These are phyloP conservation scores for Debaryomyces castellii DNA, from an alignment of 805 yeast genomes.

Conservation along the genomic window DNA sequence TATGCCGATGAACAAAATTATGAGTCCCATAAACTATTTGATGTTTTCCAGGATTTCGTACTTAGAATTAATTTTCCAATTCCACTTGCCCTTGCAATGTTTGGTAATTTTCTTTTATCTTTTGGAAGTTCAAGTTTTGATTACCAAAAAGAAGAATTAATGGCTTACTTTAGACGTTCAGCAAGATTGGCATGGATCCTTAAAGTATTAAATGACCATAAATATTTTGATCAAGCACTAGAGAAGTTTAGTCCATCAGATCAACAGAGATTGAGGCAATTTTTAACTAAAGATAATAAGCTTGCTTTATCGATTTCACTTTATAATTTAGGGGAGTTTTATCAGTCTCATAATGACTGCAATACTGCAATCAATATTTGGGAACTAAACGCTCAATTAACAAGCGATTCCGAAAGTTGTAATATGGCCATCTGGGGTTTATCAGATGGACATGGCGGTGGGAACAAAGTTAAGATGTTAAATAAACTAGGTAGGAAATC, in stretches of 20 bases:
- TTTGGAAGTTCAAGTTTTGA: constrained; percentile 15
- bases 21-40: constrained; percentile 15
- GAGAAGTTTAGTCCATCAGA: not conserved
- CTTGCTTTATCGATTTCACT: constrained; percentile 7
- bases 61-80: constrained; percentile 13
- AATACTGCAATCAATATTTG: constrained; percentile 19
- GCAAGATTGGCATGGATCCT: constrained; percentile 18
- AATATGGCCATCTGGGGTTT: constrained; percentile 22
- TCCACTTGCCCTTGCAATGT: constrained; percentile 25
- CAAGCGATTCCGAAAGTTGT: constrained; percentile 19
- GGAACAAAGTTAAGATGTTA: constrained; percentile 16
- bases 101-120: constrained; percentile 23
- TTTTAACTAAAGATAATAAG: constrained; percentile 1
- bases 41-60: constrained; percentile 15
- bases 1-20: constrained; percentile 13
- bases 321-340: constrained; percentile 18
- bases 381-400: constrained; percentile 21
- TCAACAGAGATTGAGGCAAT: constrained; percentile 1
- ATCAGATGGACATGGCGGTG: constrained; percentile 19
- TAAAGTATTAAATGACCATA: constrained; percentile 6
- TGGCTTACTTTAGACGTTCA: constrained; percentile 19
- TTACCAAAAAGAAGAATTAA: constrained; percentile 18
- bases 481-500: constrained; percentile 18
- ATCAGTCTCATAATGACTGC: constrained; percentile 15
- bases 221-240: constrained; percentile 7